Percentiles rank a stretch among this genome's conserved stretches.
phyloP scores from a whole-genome alignment of 768 basidiomycete genomes.

The Naganishia randhawae region DNA sequence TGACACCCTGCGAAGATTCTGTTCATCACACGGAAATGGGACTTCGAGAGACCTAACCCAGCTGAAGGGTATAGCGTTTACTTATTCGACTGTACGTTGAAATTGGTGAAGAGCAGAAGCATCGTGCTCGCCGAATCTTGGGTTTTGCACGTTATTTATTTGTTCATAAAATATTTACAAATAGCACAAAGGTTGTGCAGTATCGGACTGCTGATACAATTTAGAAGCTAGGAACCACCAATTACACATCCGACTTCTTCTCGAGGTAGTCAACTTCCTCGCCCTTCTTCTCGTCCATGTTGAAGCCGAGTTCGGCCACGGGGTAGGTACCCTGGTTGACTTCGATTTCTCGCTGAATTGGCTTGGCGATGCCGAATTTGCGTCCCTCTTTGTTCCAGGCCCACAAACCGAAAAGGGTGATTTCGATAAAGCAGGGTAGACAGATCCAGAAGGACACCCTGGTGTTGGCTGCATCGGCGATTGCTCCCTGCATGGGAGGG shows the following conservation, averaged over 20 bases:
- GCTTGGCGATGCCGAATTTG: conserved; percentile 28
- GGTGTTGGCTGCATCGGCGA: conserved; percentile 28
- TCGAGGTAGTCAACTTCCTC: conserved; percentile 11
- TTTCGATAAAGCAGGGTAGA: conserved; percentile 35
- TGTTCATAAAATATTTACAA: no score
- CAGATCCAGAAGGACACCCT: conserved; percentile 29
- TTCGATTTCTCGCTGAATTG: conserved; percentile 30
- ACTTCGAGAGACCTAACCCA: no score
- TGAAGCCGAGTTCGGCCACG: conserved; percentile 22
- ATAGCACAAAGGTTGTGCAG: no score
- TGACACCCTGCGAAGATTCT: no score
- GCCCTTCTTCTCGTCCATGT: conserved; percentile 3
- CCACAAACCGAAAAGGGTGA: conserved; percentile 41
- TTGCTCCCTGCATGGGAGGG: conserved; percentile 29
- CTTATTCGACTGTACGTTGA: no score
- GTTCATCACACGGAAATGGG: no score
- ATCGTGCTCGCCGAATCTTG: no score
- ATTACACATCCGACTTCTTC: conserved; percentile 13
- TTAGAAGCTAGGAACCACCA: not conserved
- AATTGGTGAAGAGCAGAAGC: no score
- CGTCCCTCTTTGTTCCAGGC: conserved; percentile 45
- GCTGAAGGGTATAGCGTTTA: no score
- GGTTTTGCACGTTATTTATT: no score
- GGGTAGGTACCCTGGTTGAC: conserved; percentile 33
- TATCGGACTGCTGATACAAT: conserved; percentile 17